Conservation (phyloP, 495 filamentous ascomycete species). For the Penicillium odoratum region DNA sequence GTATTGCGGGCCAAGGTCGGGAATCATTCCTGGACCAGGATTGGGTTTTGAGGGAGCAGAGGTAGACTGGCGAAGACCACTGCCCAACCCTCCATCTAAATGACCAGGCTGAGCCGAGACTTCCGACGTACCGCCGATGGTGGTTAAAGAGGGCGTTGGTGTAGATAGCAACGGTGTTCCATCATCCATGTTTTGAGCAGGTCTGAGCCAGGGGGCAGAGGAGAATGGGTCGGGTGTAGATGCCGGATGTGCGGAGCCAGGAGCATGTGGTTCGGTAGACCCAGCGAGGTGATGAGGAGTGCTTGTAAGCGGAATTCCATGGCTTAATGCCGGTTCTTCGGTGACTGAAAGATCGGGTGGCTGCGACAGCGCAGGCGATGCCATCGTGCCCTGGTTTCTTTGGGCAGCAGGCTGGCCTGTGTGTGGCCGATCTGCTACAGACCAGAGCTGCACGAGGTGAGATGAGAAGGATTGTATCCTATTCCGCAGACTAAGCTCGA, state of each 20-base stretch:
- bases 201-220: conserved; percentile 35
- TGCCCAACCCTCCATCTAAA: conserved; percentile 16
- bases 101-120: conserved; percentile 23
- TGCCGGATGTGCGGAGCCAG: conserved; percentile 6
- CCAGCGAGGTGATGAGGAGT: conserved; percentile 16
- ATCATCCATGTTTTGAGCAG: conserved; percentile 32
- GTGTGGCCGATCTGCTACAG: conserved; percentile 14
- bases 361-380: conserved; percentile 16
- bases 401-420: conserved; percentile 4
- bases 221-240: conserved; percentile 27
- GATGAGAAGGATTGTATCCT: conserved; percentile 34
- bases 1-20: conserved; percentile 31
- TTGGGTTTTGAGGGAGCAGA: conserved; percentile 28
- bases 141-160: conserved; percentile 35
- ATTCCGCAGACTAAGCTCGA: conserved; percentile 32
- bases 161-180: conserved; percentile 30
- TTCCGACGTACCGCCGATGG: conserved; percentile 24
- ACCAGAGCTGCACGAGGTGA: conserved; percentile 38
- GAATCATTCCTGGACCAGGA: conserved; percentile 22
- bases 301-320: conserved; percentile 3
- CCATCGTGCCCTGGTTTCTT: conserved; percentile 4
- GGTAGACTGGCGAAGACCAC: conserved; percentile 21
- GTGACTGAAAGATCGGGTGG: conserved; percentile 8
- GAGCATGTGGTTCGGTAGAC: conserved; percentile 6
- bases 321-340: conserved; percentile 11